Percentiles rank a stretch among this genome's conserved stretches.
These are phyloP conservation scores for Pinus taeda DNA, from an alignment of 75 land plant genomes.

Conservation along the genomic window DNA sequence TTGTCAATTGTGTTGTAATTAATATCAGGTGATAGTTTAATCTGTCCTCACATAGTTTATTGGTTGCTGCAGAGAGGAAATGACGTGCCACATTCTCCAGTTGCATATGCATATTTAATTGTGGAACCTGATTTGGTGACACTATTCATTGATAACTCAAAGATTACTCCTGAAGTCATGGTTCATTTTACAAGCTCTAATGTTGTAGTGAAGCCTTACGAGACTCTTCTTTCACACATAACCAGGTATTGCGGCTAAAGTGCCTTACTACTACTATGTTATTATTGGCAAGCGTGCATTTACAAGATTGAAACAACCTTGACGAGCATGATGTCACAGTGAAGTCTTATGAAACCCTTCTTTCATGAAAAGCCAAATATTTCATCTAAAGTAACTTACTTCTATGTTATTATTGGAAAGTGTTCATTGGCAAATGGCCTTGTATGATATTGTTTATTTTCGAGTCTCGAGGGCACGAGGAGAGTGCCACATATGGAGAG, in stretches of 20 bases:
- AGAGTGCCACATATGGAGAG: too few relatives aligned
- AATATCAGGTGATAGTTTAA: too few relatives aligned
- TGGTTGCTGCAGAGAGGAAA: constrained; percentile 74
- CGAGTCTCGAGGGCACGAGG: too few relatives aligned
- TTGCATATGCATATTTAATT: constrained; percentile 84
- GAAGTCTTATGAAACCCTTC: constrained; percentile 72
- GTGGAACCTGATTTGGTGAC: constrained; percentile 65
- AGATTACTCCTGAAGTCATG: constrained; percentile 72
- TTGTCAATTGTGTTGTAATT: too few relatives aligned
- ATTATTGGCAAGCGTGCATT: background rate
- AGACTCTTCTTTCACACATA: constrained; percentile 61
- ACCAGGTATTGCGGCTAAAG: constrained; percentile 42
- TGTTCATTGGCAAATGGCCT: background rate
- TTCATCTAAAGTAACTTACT: background rate
- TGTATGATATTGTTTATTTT: too few relatives aligned
- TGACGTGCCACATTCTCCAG: constrained; percentile 93
- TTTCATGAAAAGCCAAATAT: constrained; percentile 71
- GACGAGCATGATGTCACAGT: constrained; percentile 39
- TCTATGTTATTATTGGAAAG: background rate
- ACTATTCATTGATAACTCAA: constrained; percentile 66
- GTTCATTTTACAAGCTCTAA: constrained; percentile 65
- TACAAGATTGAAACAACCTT: too few relatives aligned
- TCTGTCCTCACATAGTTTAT: too few relatives aligned
- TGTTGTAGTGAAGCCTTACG: constrained; percentile 79
- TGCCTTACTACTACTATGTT: background rate